These are phyloP conservation scores for Xylaria intraflava DNA, from an alignment of 495 filamentous ascomycete genomes.

Conservation along the genomic window DNA sequence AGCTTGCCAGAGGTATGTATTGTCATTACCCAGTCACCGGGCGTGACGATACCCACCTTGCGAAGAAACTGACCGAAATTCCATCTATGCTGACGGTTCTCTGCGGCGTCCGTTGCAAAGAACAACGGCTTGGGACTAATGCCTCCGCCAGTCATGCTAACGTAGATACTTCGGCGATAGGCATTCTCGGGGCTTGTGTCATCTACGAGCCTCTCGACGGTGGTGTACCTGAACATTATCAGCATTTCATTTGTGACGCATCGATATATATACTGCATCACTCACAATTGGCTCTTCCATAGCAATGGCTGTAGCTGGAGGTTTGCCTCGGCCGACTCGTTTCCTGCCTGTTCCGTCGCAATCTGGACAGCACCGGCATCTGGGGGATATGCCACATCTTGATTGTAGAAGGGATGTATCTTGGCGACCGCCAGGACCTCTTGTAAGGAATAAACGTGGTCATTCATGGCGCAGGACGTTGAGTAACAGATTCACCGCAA, in stretches of 20 bases:
- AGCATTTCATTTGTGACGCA: not conserved
- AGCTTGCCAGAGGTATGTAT: constrained; percentile 15
- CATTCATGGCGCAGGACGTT: not conserved
- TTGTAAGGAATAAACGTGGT: not conserved
- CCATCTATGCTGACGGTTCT: constrained; percentile 27
- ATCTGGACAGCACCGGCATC: constrained; percentile 3
- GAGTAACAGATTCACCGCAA: not conserved
- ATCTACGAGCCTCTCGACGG: constrained; percentile 17
- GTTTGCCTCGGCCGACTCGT: not conserved
- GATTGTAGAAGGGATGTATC: constrained; percentile 28
- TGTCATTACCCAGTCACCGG: constrained; percentile 29
- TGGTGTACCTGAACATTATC: constrained; percentile 15
- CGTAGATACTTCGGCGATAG: constrained; percentile 25
- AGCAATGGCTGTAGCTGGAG: not conserved
- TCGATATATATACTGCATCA: not conserved
- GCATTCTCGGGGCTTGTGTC: constrained; percentile 20
- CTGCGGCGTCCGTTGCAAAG: constrained; percentile 23
- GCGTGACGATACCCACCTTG: constrained; percentile 10
- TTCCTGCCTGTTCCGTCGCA: not conserved
- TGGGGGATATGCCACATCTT: constrained; percentile 13
- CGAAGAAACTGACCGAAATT: constrained; percentile 17
- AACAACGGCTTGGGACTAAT: constrained; percentile 16
- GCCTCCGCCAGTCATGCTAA: constrained; percentile 28
- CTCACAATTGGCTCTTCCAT: constrained; percentile 2
- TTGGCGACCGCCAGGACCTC: constrained; percentile 25